A percentile compares a stretch with the other conserved stretches of the same genome.
Evolutionary conservation across 75 land plant genomes (phyloP).

Genomic region (Chamaecyparis obtusa): DNA sequence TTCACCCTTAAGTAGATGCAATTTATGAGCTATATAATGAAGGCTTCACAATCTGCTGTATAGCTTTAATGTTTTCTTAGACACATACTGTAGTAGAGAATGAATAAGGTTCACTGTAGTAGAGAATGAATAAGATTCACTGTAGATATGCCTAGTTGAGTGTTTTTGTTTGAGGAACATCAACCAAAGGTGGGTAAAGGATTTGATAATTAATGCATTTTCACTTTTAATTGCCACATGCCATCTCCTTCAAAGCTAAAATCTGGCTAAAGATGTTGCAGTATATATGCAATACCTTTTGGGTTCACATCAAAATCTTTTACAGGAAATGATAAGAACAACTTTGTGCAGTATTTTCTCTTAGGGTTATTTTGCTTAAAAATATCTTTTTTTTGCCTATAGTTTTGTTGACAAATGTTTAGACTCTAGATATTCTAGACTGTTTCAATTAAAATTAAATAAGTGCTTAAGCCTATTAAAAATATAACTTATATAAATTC

Average conservation of each 20-base stretch:
- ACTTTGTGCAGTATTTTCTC: neutral
- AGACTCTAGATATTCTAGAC: neutral
- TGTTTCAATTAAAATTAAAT: neutral
- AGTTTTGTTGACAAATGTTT: neutral
- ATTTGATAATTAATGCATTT: too few relatives aligned
- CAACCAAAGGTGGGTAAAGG: neutral
- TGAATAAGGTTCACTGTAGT: too few relatives aligned
- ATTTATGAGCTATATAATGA: too few relatives aligned
- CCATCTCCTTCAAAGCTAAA: neutral
- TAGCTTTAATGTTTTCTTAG: too few relatives aligned
- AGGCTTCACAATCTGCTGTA: too few relatives aligned
- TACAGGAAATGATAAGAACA: neutral
- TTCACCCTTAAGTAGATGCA: too few relatives aligned
- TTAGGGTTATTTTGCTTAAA: neutral
- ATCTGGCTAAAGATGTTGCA: neutral
- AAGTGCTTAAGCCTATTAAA: neutral
- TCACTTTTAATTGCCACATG: too few relatives aligned
- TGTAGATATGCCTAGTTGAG: too few relatives aligned
- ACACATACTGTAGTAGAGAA: too few relatives aligned
- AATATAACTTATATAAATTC: neutral
- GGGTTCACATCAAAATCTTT: neutral
- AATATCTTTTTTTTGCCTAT: neutral
- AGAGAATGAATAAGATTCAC: too few relatives aligned
- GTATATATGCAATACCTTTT: neutral
- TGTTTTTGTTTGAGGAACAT: neutral